Percentiles rank a stretch among this genome's conserved stretches.
These are phyloP conservation scores for Geranium rotundifolium DNA, from an alignment of 345 rosid genomes.

Conservation along the genomic window DNA sequence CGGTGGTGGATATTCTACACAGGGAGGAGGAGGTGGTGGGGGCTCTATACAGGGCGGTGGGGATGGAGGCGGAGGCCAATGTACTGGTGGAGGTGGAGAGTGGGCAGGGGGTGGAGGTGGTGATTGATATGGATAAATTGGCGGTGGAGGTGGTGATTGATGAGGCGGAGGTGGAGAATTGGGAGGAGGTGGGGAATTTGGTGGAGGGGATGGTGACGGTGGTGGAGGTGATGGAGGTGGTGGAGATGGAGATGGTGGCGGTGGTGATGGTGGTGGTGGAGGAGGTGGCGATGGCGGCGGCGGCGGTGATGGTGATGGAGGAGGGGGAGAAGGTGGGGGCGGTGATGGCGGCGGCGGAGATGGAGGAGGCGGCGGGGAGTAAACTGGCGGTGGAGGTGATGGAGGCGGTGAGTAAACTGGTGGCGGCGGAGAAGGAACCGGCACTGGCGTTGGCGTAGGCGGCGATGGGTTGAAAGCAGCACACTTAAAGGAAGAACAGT, in stretches of 20 bases:
- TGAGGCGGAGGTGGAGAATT: constrained; percentile 4
- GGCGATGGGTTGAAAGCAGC: constrained; percentile 41
- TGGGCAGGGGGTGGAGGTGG: constrained; percentile 18
- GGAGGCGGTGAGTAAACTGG: constrained; percentile 22
- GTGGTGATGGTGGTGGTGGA: constrained; percentile 6
- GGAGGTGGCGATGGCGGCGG: constrained; percentile 32
- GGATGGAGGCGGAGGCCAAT: constrained; percentile 26
- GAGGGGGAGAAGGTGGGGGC: not conserved
- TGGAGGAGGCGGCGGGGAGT: constrained; percentile 19
- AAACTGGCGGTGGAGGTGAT: constrained; percentile 16
- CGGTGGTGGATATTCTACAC: constrained; percentile 33
- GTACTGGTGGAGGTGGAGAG: constrained; percentile 30
- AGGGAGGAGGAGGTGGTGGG: constrained; percentile 46
- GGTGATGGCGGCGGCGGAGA: constrained; percentile 1
- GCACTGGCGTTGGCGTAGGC: constrained; percentile 22
- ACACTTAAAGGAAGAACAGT: constrained; percentile 60
- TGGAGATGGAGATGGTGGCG: no score
- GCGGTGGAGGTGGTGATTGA: constrained; percentile 10
- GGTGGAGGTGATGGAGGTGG: constrained; percentile 25
- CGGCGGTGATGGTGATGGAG: constrained; percentile 26
- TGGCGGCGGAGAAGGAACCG: constrained; percentile 38
- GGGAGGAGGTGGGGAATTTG: constrained; percentile 6
- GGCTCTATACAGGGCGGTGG: constrained; percentile 43
- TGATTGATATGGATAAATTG: not conserved
- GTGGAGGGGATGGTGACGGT: constrained; percentile 11